phyloP scores from a whole-genome alignment of 1,284 basidiomycete species.

The Trametes hirsuta region DNA sequence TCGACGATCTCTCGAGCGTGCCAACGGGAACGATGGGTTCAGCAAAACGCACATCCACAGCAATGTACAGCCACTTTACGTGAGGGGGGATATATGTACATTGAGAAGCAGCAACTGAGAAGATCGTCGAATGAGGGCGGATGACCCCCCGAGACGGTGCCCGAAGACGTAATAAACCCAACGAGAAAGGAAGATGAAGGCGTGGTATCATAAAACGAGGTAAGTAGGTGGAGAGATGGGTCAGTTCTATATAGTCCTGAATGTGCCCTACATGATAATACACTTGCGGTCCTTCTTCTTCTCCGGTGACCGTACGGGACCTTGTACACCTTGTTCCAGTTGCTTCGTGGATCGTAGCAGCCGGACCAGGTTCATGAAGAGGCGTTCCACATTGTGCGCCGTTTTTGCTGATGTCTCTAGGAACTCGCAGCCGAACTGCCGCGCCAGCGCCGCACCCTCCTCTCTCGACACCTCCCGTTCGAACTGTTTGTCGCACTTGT shows the following conservation, averaged over 20 bases:
- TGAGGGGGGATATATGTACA: slow-evolving; percentile 38
- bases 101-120: slow-evolving; percentile 28
- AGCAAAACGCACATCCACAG: slow-evolving; percentile 24
- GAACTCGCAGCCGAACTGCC: slow-evolving; percentile 91
- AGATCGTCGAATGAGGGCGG: slow-evolving; percentile 26
- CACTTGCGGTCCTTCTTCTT: slow-evolving; percentile 55
- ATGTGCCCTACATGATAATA: slow-evolving; percentile 76
- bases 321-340: slow-evolving; percentile 37
- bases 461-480: slow-evolving; percentile 88
- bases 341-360: slow-evolving; percentile 76
- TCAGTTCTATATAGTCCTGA: slow-evolving; percentile 68
- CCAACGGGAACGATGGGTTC: neutral
- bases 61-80: slow-evolving; percentile 31
- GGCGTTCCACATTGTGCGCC: slow-evolving; percentile 91
- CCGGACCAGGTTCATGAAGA: slow-evolving; percentile 91
- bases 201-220: slow-evolving; percentile 76
- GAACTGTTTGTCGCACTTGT: slow-evolving; percentile 87
- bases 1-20: neutral
- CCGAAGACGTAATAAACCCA: slow-evolving; percentile 36
- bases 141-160: slow-evolving; percentile 31
- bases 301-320: slow-evolving; percentile 37
- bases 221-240: slow-evolving; percentile 48
- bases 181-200: slow-evolving; percentile 42
- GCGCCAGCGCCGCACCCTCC: slow-evolving; percentile 87
- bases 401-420: slow-evolving; percentile 97